Base-by-base conservation (phyloP, 1,284 basidiomycete genomes). In the Heterobasidion annosum region DNA sequence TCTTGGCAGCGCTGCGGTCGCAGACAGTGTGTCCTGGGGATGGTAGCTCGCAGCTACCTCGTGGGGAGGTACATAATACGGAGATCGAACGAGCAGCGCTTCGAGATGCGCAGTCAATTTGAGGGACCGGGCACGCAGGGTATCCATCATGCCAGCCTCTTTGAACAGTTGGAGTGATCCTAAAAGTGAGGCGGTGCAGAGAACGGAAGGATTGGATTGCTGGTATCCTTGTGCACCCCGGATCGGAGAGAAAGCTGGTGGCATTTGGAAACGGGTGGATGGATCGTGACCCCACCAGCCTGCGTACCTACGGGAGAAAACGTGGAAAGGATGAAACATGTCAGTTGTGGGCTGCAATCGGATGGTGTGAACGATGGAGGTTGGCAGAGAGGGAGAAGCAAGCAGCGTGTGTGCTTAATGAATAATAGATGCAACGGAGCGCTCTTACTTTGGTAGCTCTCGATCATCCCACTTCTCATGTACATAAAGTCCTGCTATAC, bases 281-380 rank as follows among this genome's bases (percentile, higher is more conserved):
- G 84, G 78, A 64, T 94, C 83, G 68, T 98, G 93, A 48, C 97
- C 96, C 93, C 94, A 99, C 96, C 96, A 99, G 37, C 97, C 96
- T 19, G 93, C 88, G 56, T 87, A 85, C 64, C 95, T 93, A 63
- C 33, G 33, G 51, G 57, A 59, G 59, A 57, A 54, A 53, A 54
- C 48, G 61, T 56, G 56, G 54, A 51, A 50, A 51, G 52, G 56
- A 56, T 55, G 44, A 48, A 54, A 52, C 47, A 56, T 56, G 40
- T 62, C 56, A 51, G 42, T 56, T 50, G 25, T 25, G 4, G 25
- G 25, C 25, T 25, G 25, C 25, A 44, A 59, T 57, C 52, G 34
- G n/a, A 18, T 43, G 42, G 35, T n/a, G 35, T 42, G 33, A n/a
- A 40, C 10, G 53, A 50, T 48, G 33, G 56, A 50, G 50, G 46